Evolutionary conservation across 148 eudicot species (phyloP), one percentile per base, ranked within the genome.

Genomic region (Rhododendron simsii): DNA sequence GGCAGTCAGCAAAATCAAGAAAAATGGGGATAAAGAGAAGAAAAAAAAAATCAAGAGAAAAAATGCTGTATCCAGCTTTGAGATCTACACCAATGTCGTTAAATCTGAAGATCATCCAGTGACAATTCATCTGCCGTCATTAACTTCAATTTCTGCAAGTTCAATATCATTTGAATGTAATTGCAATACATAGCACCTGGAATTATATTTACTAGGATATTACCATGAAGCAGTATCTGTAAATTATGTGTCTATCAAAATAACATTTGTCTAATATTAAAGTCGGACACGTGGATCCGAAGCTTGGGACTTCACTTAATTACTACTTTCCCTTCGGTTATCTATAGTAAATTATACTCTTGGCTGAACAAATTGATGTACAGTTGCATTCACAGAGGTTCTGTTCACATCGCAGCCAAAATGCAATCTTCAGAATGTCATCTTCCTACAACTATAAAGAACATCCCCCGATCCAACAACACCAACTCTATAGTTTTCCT

Each of bases 71-170:
- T 8, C 73, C 83, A 44, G 81, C 87, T 84, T 59, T 37, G 30
- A 71, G 80, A 48, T 39, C 41, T 26, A 37, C 76, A 37, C 30
- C 48, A 28, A 48, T 77, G 45, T 51, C 81, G 11, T 87, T 78
- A 87, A 45, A 95, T 93, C 80, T 92, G 91, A 45, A 96, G 92
- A 90, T 96, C 98, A 84, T 96, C 98, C 89, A 94, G 55, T 13
- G 98, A 94, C 59, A 96, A 86, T 48, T 96, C 98, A 47, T 90
- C 78, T 48, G 91, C 92, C 39, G 92, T 90, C 55, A 96, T 85
- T 90, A 92, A 76, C 94, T 96, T 96, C 90, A 94, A 74, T 93
- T 96, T 96, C 98, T 96, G 98, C 91, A 91, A 65, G 69, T 35
- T 33, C 76, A 82, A 67, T 26, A 71, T 51, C 71, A 44, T 12